Conservation (phyloP, 441 rosid species). For the Pelargonium citronellum region DNA sequence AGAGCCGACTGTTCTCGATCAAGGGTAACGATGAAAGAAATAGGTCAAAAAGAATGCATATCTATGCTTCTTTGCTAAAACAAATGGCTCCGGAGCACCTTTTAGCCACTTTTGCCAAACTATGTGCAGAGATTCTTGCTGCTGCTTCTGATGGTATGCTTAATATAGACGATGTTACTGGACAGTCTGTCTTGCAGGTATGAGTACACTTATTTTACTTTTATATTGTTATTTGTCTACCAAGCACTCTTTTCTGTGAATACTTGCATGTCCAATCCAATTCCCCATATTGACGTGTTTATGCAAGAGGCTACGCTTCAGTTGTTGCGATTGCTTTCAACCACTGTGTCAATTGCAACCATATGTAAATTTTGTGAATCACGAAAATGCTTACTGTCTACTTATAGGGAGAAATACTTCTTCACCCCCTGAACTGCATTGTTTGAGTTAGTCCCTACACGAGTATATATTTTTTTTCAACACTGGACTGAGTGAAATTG, state of each 20-base stretch:
- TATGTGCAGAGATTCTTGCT: slow-evolving; percentile 90
- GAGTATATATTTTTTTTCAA: too few species aligned
- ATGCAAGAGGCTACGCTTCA: background rate
- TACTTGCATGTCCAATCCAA: background rate
- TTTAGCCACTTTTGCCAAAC: slow-evolving; percentile 84
- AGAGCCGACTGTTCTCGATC: slow-evolving; percentile 55
- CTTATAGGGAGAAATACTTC: too few species aligned
- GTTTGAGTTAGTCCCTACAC: too few species aligned
- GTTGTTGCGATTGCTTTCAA: too few species aligned
- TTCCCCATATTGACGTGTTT: background rate
- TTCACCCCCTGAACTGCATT: too few species aligned
- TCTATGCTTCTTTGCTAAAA: slow-evolving; percentile 67
- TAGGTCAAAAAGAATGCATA: slow-evolving; percentile 79
- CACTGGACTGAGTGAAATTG: too few species aligned
- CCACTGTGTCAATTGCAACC: too few species aligned
- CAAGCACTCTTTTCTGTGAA: background rate
- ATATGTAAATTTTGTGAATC: too few species aligned
- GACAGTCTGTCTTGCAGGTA: slow-evolving; percentile 90
- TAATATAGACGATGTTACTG: slow-evolving; percentile 57
- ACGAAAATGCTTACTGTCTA: too few species aligned
- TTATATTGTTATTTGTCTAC: background rate
- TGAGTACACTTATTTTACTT: background rate
- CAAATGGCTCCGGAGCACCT: slow-evolving; percentile 98
- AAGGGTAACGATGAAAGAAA: slow-evolving; percentile 75
- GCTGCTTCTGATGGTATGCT: slow-evolving; percentile 93